Conservation (phyloP, 2,329 filamentous ascomycete genomes). For the Corynespora cassiicola region DNA sequence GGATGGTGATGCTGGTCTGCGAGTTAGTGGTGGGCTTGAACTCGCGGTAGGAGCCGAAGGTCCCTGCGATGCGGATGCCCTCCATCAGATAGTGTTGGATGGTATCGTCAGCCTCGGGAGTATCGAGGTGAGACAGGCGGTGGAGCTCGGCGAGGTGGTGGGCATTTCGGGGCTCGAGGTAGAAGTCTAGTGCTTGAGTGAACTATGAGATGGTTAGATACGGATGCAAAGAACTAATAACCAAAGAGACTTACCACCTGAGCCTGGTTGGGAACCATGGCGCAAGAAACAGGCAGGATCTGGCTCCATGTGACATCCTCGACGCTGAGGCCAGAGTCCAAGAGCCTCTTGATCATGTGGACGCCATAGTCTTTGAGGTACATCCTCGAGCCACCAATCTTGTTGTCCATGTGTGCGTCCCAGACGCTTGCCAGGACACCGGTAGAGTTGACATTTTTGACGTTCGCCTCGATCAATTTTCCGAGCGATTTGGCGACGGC, state of each 20-base stretch:
- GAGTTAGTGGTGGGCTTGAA: too few species aligned
- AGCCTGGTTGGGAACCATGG: slow-evolving; percentile 74
- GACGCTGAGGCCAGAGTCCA: slow-evolving; percentile 67
- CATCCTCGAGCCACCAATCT: neutral
- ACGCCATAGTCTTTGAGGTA: slow-evolving; percentile 68
- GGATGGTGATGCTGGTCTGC: slow-evolving; percentile 59
- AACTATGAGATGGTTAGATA: slow-evolving; percentile 4
- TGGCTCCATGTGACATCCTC: slow-evolving; percentile 75
- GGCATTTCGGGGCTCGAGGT: slow-evolving; percentile 18
- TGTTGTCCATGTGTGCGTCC: slow-evolving; percentile 25
- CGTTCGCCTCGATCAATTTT: too few species aligned
- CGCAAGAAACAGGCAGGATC: slow-evolving; percentile 70
- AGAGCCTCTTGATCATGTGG: slow-evolving; percentile 68
- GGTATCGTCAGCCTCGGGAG: slow-evolving; percentile 42
- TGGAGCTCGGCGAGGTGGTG: slow-evolving; percentile 67
- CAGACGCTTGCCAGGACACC: slow-evolving; percentile 61
- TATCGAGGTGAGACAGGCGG: slow-evolving; percentile 11
- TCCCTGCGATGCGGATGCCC: slow-evolving; percentile 70
- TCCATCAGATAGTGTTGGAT: slow-evolving; percentile 64
- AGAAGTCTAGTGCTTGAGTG: slow-evolving; percentile 17
- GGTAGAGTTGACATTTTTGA: slow-evolving; percentile 63
- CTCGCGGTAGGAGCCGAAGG: slow-evolving; percentile 66
- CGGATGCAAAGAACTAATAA: neutral
- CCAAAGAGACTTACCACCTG: slow-evolving; percentile 58
- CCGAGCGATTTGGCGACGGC: slow-evolving; percentile 60